Evolutionary conservation across 2,329 filamentous ascomycete species (phyloP).

Genomic region (Chaetomiaceae sp.): DNA sequence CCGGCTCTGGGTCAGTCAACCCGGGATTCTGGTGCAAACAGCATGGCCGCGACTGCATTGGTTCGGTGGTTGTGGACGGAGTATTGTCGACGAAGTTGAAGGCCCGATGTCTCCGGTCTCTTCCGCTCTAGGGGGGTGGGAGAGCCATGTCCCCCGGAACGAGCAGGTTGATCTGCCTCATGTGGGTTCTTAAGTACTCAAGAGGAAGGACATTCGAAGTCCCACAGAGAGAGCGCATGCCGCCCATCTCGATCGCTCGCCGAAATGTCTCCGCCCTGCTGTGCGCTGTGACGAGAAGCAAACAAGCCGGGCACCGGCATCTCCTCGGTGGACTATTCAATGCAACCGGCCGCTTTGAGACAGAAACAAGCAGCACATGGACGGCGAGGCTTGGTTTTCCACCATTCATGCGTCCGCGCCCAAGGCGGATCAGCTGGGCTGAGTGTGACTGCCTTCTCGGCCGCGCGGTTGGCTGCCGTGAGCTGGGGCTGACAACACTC

Average conservation of each 20-base stretch:
- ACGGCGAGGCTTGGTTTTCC: slow-evolving; percentile 7
- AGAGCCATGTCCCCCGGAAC: neutral
- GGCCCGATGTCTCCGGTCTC: neutral
- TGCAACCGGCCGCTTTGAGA: slow-evolving; percentile 2
- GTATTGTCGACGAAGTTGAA: neutral
- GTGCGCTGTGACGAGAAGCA: neutral
- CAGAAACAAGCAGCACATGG: neutral
- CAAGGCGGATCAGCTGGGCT: slow-evolving; percentile 19
- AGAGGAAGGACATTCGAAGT: too few species aligned
- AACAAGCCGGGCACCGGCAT: slow-evolving; percentile 8
- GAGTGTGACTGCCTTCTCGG: slow-evolving; percentile 7
- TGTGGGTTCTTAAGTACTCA: too few species aligned
- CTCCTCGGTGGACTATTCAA: neutral
- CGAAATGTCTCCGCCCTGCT: too few species aligned
- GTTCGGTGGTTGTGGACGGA: neutral
- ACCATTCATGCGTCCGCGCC: slow-evolving; percentile 16
- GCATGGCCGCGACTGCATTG: slow-evolving; percentile 17
- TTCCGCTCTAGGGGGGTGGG: neutral
- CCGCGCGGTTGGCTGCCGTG: slow-evolving; percentile 15
- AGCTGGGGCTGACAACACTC: slow-evolving; percentile 21
- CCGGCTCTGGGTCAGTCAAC: neutral
- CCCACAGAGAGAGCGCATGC: too few species aligned
- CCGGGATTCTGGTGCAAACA: slow-evolving; percentile 2
- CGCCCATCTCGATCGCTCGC: too few species aligned
- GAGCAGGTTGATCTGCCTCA: too few species aligned